Evolutionary conservation across 768 basidiomycete species (phyloP).

Genomic region (Naganishia kalamii): DNA sequence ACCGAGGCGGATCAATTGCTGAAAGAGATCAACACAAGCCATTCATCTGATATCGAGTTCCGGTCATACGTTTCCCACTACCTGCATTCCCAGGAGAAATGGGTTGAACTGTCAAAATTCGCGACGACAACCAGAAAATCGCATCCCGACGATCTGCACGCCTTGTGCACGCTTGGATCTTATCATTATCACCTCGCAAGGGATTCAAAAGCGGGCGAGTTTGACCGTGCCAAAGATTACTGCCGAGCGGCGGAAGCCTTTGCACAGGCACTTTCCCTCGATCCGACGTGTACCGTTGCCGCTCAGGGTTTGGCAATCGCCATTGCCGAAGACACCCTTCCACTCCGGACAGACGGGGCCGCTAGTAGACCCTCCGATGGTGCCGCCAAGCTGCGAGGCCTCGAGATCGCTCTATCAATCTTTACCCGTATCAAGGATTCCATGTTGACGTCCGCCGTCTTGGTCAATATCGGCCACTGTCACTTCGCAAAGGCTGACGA

Average conservation of each 20-base stretch:
- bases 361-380: constrained; percentile 36
- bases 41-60: constrained; percentile 50
- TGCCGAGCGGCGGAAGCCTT: constrained; percentile 81
- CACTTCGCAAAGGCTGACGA: constrained; percentile 88
- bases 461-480: constrained; percentile 94
- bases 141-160: constrained; percentile 65
- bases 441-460: constrained; percentile 73
- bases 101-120: constrained; percentile 17
- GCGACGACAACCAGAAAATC: constrained; percentile 12
- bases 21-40: constrained; percentile 73
- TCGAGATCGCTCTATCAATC: constrained; percentile 78
- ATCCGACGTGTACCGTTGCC: constrained; percentile 80
- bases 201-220: constrained; percentile 61
- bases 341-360: constrained; percentile 57
- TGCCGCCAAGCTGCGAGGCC: constrained; percentile 52
- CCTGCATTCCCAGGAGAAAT: constrained; percentile 66
- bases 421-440: constrained; percentile 88
- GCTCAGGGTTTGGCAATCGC: constrained; percentile 93
- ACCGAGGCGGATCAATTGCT: constrained; percentile 80
- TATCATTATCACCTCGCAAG: constrained; percentile 78
- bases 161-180: constrained; percentile 81
- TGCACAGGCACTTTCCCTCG: constrained; percentile 78
- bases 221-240: constrained; percentile 70
- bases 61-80: constrained; percentile 82
- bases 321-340: constrained; percentile 83